phyloP scores from a whole-genome alignment of 805 yeast species.

The Teunomyces aglyptinius region DNA sequence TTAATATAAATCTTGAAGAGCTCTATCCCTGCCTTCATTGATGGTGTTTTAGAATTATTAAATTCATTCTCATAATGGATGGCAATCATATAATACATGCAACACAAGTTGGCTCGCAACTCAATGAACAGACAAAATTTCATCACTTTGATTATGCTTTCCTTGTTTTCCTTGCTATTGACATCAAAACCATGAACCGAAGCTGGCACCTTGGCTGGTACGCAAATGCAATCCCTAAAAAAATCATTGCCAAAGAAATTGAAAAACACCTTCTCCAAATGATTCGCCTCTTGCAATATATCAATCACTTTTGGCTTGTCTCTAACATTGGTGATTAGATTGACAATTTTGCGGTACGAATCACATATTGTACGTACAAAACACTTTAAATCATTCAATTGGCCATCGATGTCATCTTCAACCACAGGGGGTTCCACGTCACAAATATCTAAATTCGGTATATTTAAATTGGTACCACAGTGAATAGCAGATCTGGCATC shows the following conservation, averaged over 20 bases:
- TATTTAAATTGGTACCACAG: slow-evolving; percentile 29
- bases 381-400: slow-evolving; percentile 11
- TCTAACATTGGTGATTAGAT: slow-evolving; percentile 24
- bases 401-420: slow-evolving; percentile 13
- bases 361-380: slow-evolving; percentile 18
- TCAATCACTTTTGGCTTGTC: slow-evolving; percentile 35
- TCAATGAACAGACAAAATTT: slow-evolving; percentile 36
- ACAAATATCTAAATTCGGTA: slow-evolving; percentile 25
- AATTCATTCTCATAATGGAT: slow-evolving; percentile 37
- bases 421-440: slow-evolving; percentile 32
- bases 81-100: slow-evolving; percentile 41
- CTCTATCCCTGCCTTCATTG: slow-evolving; percentile 41
- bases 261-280: slow-evolving; percentile 33
- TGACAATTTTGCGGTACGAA: slow-evolving; percentile 28
- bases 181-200: slow-evolving; percentile 14
- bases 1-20: slow-evolving; percentile 41
- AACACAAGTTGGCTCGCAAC: slow-evolving; percentile 38
- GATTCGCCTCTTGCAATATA: slow-evolving; percentile 33
- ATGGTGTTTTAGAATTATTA: slow-evolving; percentile 23
- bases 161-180: slow-evolving; percentile 25
- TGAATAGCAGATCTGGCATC: slow-evolving; percentile 36
- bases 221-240: slow-evolving; percentile 37
- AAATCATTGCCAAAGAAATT: slow-evolving; percentile 42
- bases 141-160: slow-evolving; percentile 31
- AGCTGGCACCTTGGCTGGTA: slow-evolving; percentile 22